These are phyloP conservation scores for Euphorbia pulcherrima DNA, from an alignment of 345 rosid species.

Conservation along the genomic window DNA sequence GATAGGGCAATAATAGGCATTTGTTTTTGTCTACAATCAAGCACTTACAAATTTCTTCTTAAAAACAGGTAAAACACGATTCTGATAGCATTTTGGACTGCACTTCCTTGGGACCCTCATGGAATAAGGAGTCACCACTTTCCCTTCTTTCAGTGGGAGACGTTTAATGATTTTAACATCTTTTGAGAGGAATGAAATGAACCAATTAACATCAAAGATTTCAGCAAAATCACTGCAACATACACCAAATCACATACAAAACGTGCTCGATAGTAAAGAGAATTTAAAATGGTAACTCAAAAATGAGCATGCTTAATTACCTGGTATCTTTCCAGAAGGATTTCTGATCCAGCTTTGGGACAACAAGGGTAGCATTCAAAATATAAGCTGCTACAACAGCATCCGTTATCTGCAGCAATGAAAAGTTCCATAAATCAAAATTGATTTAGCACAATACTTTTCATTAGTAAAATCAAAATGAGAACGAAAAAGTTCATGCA, in stretches of 20 bases:
- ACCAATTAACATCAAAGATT: slow-evolving; percentile 76
- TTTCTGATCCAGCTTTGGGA: slow-evolving; percentile 80
- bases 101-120: slow-evolving; percentile 93
- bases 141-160: slow-evolving; percentile 55
- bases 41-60: slow-evolving; percentile 49
- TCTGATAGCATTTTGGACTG: slow-evolving; percentile 49
- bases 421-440: slow-evolving; percentile 3
- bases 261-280: slow-evolving; percentile 6
- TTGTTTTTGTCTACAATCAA: not conserved
- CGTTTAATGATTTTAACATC: slow-evolving; percentile 68
- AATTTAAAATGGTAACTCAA: slow-evolving; percentile 3
- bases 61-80: slow-evolving; percentile 51
- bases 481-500: not conserved
- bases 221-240: slow-evolving; percentile 71
- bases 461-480: not conserved
- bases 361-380: slow-evolving; percentile 80
- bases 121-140: slow-evolving; percentile 41
- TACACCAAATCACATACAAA: slow-evolving; percentile 21
- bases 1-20: too few relatives aligned
- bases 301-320: slow-evolving; percentile 29
- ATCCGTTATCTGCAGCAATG: slow-evolving; percentile 64
- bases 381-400: slow-evolving; percentile 91
- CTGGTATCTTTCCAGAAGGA: slow-evolving; percentile 93
- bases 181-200: slow-evolving; percentile 60
- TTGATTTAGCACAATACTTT: not conserved